phyloP scores from a whole-genome alignment of 2,329 filamentous ascomycete genomes.

The Diaporthe sp. region DNA sequence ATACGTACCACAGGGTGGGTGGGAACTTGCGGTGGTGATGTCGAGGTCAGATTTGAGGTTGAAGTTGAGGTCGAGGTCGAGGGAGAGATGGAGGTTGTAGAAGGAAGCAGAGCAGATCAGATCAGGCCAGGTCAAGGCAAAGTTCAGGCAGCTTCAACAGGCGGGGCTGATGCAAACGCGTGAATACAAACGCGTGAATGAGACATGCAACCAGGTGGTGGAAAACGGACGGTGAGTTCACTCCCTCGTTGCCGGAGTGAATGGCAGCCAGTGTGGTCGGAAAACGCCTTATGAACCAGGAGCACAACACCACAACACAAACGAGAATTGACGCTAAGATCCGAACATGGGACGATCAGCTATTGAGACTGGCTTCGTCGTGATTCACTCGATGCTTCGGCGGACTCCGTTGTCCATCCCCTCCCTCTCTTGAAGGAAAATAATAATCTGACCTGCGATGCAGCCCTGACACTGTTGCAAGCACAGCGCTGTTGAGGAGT shows the following conservation, averaged over 20 bases:
- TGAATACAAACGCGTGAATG: constrained; percentile 5
- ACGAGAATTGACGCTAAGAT: background rate
- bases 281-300: too few species aligned
- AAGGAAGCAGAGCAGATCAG: background rate
- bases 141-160: too few species aligned
- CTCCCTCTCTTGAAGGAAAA: background rate
- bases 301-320: background rate
- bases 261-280: background rate
- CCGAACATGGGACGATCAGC: background rate
- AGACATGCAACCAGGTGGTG: background rate
- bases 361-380: background rate
- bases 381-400: background rate
- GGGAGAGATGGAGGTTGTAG: background rate
- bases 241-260: background rate
- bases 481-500: background rate
- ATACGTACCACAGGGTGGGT: background rate
- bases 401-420: background rate
- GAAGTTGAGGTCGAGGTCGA: background rate
- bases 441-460: background rate
- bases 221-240: background rate
- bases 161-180: background rate
- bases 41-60: background rate
- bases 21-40: background rate
- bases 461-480: background rate
- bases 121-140: background rate